phyloP scores from a whole-genome alignment of 1,284 basidiomycete genomes.

The Volvariella volvacea region DNA sequence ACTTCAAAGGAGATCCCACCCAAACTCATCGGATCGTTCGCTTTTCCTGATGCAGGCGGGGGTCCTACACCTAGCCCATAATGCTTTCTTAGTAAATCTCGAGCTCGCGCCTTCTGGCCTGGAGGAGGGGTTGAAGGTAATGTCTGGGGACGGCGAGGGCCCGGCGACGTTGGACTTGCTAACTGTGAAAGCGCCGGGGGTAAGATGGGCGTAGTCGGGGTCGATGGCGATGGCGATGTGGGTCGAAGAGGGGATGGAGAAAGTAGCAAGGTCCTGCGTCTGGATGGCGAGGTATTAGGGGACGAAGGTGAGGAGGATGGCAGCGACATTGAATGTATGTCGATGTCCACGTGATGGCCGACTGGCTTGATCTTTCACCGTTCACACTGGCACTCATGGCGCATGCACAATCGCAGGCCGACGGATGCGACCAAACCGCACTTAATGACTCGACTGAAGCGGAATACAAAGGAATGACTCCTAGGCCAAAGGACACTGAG shows the following conservation, averaged over 20 bases:
- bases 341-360: too few relatives aligned
- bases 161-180: neutral
- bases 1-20: slow-evolving; percentile 34
- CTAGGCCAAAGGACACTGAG: too few relatives aligned
- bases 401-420: too few relatives aligned
- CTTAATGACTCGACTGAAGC: too few relatives aligned
- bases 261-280: slow-evolving; percentile 22
- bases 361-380: too few relatives aligned
- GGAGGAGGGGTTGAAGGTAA: slow-evolving; percentile 22
- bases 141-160: slow-evolving; percentile 10
- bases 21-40: slow-evolving; percentile 73
- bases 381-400: too few relatives aligned
- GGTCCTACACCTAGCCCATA: slow-evolving; percentile 74
- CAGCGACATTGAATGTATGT: neutral
- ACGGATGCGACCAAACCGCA: too few relatives aligned
- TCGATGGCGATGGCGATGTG: slow-evolving; percentile 12
- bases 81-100: slow-evolving; percentile 74
- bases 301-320: slow-evolving; percentile 1
- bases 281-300: slow-evolving; percentile 12
- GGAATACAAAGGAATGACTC: too few relatives aligned
- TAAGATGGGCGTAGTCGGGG: slow-evolving; percentile 4
- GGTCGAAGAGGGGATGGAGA: slow-evolving; percentile 28
- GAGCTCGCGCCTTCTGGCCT: slow-evolving; percentile 53
- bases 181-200: neutral
- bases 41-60: slow-evolving; percentile 45